Percentiles rank a stretch among this genome's conserved stretches.
phyloP scores from a whole-genome alignment of 805 yeast genomes.

The Ogataea minuta region DNA sequence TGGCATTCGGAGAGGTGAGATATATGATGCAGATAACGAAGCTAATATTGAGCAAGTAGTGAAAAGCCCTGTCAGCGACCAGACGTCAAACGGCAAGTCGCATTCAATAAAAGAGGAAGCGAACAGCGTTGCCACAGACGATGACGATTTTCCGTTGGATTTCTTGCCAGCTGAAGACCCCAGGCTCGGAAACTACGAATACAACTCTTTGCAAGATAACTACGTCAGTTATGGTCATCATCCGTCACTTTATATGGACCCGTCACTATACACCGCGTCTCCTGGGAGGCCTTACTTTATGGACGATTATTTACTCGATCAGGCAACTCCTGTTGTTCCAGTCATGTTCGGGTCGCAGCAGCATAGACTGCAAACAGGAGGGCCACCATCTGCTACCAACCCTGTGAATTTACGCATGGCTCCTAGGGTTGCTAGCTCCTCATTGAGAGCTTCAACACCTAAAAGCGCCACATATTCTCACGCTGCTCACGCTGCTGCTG shows the following conservation, averaged over 20 bases:
- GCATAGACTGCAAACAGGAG: conserved; percentile 12
- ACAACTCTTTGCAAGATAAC: conserved; percentile 22
- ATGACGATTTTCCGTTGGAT: conserved; percentile 72
- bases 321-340: conserved; percentile 32
- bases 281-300: conserved; percentile 22
- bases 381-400: conserved; percentile 12
- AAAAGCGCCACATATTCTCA: conserved; percentile 18
- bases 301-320: conserved; percentile 28
- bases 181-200: conserved; percentile 32
- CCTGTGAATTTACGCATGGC: conserved; percentile 18
- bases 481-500: conserved; percentile 14
- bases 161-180: conserved; percentile 40
- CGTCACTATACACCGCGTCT: conserved; percentile 27
- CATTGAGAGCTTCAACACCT: conserved; percentile 20
- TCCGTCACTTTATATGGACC: conserved; percentile 25
- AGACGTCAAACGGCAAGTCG: conserved; percentile 2
- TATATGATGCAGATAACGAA: conserved; percentile 18
- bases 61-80: conserved; percentile 13
- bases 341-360: conserved; percentile 22
- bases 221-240: conserved; percentile 24
- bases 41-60: conserved; percentile 16
- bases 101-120: conserved; percentile 14
- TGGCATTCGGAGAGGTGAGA: conserved; percentile 13
- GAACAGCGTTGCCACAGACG: conserved; percentile 33
- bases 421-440: conserved; percentile 19